Evolutionary conservation across 2,329 filamentous ascomycete genomes (phyloP), one percentile per base, ranked within the genome.

Genomic region (Colletotrichum sp.): DNA sequence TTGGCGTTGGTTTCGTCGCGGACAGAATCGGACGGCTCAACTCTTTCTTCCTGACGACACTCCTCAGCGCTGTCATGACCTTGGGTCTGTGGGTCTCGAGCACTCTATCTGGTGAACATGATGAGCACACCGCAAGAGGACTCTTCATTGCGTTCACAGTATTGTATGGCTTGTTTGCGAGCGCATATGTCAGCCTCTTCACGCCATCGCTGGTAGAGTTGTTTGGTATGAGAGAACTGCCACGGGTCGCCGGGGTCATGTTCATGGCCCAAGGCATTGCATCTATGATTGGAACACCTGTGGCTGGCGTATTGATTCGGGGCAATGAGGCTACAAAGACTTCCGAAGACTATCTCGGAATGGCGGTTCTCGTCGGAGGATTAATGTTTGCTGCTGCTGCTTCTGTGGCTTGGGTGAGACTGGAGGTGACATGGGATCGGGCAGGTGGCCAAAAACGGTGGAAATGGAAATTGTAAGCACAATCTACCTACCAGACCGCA

Each of bases 21-120:
- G 86, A 87, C 74, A 79, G 81, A 6, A 78, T 84, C 13, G 86
- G 86, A 13, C 75, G 85, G 15, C 79, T 86, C 18, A 87, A 87
- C 73, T 83, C 83, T 8, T 57, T 24, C 1, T 26, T 57, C 5
- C 52, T 57, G 1, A 57, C 52, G 21, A 57, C 52, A 13, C 24
- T 57, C 52, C n/a, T 57, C 5, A 57, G 21, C 12, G 52, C 52
- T 24, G 4, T 57, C 21, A n/a, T 57, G 7, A 57, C 24, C 13
- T 24, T 57, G 24, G 52, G 52, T 3, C 15, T 57, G 0, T 57
- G 21, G 52, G 21, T 57, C 9, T 18, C 21, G 18, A 57, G 52
- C 21, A 26, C 52, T 21, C n/a, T 21, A 8, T 21, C 24, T 57
- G 52, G 52, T 15, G 15, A 57, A 21, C 4, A 26, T 13, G 15